These are phyloP conservation scores for Hanseniaspora lindneri DNA, from an alignment of 805 yeast species.

Conservation along the genomic window DNA sequence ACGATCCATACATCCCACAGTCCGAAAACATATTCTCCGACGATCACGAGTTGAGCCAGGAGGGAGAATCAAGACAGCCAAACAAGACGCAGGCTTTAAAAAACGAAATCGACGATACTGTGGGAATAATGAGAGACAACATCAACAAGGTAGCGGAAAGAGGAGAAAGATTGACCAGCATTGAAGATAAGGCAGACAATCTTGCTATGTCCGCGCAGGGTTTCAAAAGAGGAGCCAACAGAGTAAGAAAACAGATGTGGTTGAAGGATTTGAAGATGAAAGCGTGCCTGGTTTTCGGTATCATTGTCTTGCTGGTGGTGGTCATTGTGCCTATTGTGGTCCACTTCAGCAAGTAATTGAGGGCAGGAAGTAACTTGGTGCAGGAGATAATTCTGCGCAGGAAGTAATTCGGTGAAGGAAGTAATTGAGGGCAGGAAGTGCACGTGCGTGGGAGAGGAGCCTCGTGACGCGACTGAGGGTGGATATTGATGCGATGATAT, in stretches of 20 bases:
- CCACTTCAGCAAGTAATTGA: slow-evolving; percentile 45
- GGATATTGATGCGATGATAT: too few species aligned
- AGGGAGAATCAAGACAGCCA: slow-evolving; percentile 20
- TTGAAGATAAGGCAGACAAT: slow-evolving; percentile 87
- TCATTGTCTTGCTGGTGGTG: slow-evolving; percentile 71
- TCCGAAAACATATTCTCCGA: slow-evolving; percentile 29
- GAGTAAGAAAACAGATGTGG: slow-evolving; percentile 98
- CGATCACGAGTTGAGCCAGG: slow-evolving; percentile 10
- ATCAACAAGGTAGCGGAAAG: slow-evolving; percentile 87
- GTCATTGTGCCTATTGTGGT: slow-evolving; percentile 87
- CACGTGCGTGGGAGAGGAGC: too few species aligned
- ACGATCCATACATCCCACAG: slow-evolving; percentile 74
- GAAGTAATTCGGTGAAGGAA: too few species aligned
- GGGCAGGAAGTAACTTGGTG: background rate
- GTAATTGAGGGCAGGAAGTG: too few species aligned
- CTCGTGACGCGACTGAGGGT: too few species aligned
- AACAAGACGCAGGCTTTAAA: slow-evolving; percentile 70
- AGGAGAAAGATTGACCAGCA: slow-evolving; percentile 84
- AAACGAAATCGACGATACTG: slow-evolving; percentile 88
- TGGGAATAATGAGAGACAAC: slow-evolving; percentile 94
- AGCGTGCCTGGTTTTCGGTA: slow-evolving; percentile 69
- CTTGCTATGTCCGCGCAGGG: slow-evolving; percentile 87
- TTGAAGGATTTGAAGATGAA: slow-evolving; percentile 96
- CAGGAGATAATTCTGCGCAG: too few species aligned
- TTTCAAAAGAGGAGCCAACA: slow-evolving; percentile 90